A percentile compares a stretch with the other conserved stretches of the same genome.
These are phyloP conservation scores for Yamadazyma paraphyllophila DNA, from an alignment of 805 yeast species.

Conservation along the genomic window DNA sequence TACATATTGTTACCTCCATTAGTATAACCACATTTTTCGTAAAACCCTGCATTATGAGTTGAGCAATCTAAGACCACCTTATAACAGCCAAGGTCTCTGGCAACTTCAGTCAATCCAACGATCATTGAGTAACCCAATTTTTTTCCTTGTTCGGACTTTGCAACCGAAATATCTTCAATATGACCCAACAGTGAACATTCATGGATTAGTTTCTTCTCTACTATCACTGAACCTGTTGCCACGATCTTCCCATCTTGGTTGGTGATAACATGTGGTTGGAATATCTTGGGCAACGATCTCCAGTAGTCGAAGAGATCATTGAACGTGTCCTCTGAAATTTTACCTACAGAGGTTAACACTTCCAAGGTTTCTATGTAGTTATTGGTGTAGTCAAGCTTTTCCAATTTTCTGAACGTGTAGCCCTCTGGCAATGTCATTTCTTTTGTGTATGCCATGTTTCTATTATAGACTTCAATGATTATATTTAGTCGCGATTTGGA, in stretches of 20 bases:
- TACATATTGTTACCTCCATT: constrained; percentile 69
- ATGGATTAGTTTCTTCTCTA: constrained; percentile 84
- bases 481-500: not conserved
- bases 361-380: constrained; percentile 62
- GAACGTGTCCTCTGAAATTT: constrained; percentile 53
- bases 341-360: constrained; percentile 82
- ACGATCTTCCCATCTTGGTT: constrained; percentile 55
- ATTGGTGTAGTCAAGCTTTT: constrained; percentile 54
- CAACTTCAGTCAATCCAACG: constrained; percentile 57
- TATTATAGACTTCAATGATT: not conserved
- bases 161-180: constrained; percentile 90
- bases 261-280: constrained; percentile 68
- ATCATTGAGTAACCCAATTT: constrained; percentile 72
- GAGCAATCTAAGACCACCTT: constrained; percentile 89
- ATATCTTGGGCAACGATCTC: constrained; percentile 50
- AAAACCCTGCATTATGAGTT: constrained; percentile 76
- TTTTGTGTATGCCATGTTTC: constrained; percentile 12
- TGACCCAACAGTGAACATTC: constrained; percentile 85
- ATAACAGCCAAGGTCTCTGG: constrained; percentile 65
- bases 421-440: constrained; percentile 52
- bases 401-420: constrained; percentile 61
- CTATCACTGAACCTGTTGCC: constrained; percentile 77
- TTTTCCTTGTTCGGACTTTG: constrained; percentile 74
- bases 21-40: constrained; percentile 80
- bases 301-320: constrained; percentile 54